Conservation (phyloP, 139 green algal species). For the Chlamydomonas sp. region DNA sequence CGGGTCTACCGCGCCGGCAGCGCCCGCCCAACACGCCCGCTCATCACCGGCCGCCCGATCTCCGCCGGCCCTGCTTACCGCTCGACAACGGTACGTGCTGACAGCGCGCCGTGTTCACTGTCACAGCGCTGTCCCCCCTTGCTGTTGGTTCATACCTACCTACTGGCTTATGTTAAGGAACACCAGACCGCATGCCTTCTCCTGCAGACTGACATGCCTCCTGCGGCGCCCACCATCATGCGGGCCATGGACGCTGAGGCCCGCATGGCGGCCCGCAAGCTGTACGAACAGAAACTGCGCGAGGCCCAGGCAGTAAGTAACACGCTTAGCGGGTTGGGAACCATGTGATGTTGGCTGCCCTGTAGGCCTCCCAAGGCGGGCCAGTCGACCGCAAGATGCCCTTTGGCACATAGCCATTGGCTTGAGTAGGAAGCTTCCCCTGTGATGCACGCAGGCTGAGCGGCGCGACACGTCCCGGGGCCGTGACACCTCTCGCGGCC, state of each 20-base stretch:
- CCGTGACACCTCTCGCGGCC: constrained; percentile 11
- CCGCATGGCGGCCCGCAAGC: constrained; percentile 4
- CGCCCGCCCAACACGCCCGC: constrained; percentile 1
- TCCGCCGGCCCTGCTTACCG: not conserved
- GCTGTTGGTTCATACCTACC: not conserved
- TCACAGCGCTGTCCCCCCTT: too few species aligned
- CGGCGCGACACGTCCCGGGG: constrained; percentile 17
- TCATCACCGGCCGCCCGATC: not conserved
- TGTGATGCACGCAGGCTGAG: not conserved
- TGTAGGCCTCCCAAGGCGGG: too few species aligned
- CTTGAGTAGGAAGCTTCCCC: not conserved
- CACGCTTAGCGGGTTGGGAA: not conserved
- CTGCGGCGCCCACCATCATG: not conserved
- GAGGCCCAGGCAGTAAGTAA: constrained; percentile 18
- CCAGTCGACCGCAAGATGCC: too few species aligned
- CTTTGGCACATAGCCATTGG: too few species aligned
- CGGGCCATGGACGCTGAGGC: constrained; percentile 1
- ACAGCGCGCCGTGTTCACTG: too few species aligned
- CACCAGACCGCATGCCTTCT: too few species aligned
- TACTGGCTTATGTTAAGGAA: not conserved
- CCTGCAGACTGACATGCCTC: not conserved
- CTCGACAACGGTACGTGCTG: not conserved
- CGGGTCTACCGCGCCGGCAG: not conserved
- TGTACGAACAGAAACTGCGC: constrained; percentile 13
- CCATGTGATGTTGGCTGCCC: not conserved